Evolutionary conservation across 768 basidiomycete genomes (phyloP), one percentile per base, ranked within the genome.

Genomic region (Lactifluus rugatus): DNA sequence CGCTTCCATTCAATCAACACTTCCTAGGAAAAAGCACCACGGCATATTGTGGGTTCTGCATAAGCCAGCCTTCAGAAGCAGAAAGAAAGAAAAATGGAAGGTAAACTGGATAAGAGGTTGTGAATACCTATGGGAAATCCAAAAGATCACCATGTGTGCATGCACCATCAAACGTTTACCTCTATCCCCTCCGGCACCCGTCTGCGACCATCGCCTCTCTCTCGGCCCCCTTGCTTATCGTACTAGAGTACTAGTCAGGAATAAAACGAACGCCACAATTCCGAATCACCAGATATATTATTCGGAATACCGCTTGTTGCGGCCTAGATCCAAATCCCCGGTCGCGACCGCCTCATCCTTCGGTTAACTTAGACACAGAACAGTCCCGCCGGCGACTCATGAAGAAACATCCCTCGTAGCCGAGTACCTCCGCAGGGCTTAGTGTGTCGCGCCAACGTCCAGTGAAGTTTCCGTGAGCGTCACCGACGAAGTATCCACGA

Each of bases 371-470:
- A 49, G 47, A 16, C 26, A 23, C 47, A 58, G 52, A 32, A 28
- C 48, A 72, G 62, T 51, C 84, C 65, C 76, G 71, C 60, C 87
- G 77, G 56, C 87, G 73, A 63, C 80, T 81, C 84, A 89, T 85
- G 25, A 80, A 78, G 68, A 88, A 92, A 68, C 84, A 88, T 3
- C 91, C 93, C 73, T 95, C 93, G 67, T 95, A 93, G 6, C 91
- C 91, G 26, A 75, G 71, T 28, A 78, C 72, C 31, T 79, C 71
- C 10, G 77, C 69, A 0, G 83, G 81, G 49, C 82, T 91, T 46
- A 89, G 69, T 3, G 87, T 87, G 66, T 95, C 93, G 61, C 92
- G 76, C 92, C 92, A 95, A 47, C 92, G 76, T 34, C 93, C 92
- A 17, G 87, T 82, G 36, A 92, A 70, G 66, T 84, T 83, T 10